A percentile compares a stretch with the other conserved stretches of the same genome.
These are phyloP conservation scores for Phialophora expanda DNA, from an alignment of 2,329 filamentous ascomycete genomes.

Conservation along the genomic window DNA sequence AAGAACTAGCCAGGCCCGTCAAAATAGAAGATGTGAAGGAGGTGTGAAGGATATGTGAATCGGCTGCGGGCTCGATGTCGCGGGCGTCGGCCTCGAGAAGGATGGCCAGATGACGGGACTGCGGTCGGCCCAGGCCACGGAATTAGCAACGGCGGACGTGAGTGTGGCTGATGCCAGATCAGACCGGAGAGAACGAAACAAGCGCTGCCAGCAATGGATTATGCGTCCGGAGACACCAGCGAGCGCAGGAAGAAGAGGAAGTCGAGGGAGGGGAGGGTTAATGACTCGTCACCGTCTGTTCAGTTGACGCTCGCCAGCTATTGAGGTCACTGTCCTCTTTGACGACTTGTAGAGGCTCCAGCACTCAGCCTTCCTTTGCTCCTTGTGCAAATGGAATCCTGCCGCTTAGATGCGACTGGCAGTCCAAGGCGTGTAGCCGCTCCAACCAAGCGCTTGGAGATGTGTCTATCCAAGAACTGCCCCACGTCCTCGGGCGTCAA, in stretches of 20 bases:
- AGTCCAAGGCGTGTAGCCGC: slow-evolving; percentile 23
- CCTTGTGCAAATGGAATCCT: neutral
- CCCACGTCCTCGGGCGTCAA: slow-evolving; percentile 36
- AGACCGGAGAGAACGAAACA: slow-evolving; percentile 14
- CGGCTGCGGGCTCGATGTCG: slow-evolving; percentile 5
- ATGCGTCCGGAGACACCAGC: neutral
- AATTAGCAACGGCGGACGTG: slow-evolving; percentile 14
- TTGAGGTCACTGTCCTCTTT: neutral
- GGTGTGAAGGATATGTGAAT: slow-evolving; percentile 3
- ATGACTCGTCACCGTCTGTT: neutral
- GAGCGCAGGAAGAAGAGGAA: slow-evolving; percentile 5
- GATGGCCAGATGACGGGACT: slow-evolving; percentile 10
- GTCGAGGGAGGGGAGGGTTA: neutral
- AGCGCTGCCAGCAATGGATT: slow-evolving; percentile 6
- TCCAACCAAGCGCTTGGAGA: slow-evolving; percentile 29
- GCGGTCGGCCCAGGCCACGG: slow-evolving; percentile 20
- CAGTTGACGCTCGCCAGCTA: neutral
- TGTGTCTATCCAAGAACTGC: slow-evolving; percentile 20
- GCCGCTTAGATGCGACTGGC: neutral
- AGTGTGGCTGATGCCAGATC: slow-evolving; percentile 7
- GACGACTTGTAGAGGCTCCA: neutral
- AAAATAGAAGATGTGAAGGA: neutral
- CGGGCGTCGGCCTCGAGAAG: slow-evolving; percentile 8
- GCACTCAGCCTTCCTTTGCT: neutral
- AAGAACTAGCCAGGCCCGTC: slow-evolving; percentile 10